Base-by-base conservation (phyloP, 257 asterid species). In the Forsythia suspensa region DNA sequence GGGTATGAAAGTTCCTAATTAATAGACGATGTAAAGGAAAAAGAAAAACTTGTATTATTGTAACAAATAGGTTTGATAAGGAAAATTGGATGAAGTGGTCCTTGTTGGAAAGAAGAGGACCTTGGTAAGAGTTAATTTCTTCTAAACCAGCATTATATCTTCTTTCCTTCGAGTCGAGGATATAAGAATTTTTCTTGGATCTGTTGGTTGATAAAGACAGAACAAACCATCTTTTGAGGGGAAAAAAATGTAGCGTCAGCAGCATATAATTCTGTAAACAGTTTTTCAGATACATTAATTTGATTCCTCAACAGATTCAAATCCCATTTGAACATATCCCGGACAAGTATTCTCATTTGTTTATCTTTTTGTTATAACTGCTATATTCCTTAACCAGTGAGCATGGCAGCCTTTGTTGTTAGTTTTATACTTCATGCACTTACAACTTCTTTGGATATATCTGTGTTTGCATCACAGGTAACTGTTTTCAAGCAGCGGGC, bases 401-500 rank as follows among this genome's bases (percentile, higher is more conserved):
- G n/a, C 78, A 11, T 59, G 55, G 37, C 70, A 41, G 18, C 24
- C 20, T 77, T 80, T 74, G 20, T 41, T 69, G 12, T 16, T 46
- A 44, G 36, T 9, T 74, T 74, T 74, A 52, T 71, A 36, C 24
- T 72, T 13, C 81, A 65, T 52, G 66, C 48, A 75, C 74, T 8
- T 48, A 20, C 20, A 8, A 43, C 20, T 71, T 67, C 38, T 57
- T 59, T 52, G 74, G 71, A 52, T 76, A 77, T 24, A 36, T 89
- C 63, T 59, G 46, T 75, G 41, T 74, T 77, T 81, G 76, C 73
- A 48, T 55, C 46, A 41, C 85, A 95, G 99, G 97, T 95, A 63
- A 95, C 99, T 59, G 94, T 92, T 88, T 93, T 88, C 88, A 95
- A 93, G 96, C 98, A 84, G 86, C 89, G 87, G 70, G 98, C 97